Evolutionary conservation across 2,329 filamentous ascomycete species (phyloP), one percentile per base, ranked within the genome.

Genomic region (Aspergillus thermomutatus): DNA sequence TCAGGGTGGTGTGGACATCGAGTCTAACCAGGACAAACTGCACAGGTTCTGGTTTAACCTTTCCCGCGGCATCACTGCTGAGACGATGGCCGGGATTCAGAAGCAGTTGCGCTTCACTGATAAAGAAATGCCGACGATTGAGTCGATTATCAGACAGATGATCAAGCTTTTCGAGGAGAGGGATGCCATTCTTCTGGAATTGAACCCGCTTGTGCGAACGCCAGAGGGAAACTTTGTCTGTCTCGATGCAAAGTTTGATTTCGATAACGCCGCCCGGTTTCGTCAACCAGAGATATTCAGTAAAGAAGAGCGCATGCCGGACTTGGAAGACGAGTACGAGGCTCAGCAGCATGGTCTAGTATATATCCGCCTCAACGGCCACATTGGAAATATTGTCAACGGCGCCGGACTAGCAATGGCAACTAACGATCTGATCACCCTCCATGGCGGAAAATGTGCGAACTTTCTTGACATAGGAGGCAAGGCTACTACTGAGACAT

Each of bases 251-350:
- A 73, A 70, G 1, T 77, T 83, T 45, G 68, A 69, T 1, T 77
- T 83, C 23, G 82, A 84, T 62, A 75, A 83, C 43, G 76, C 78
- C 0, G 79, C 80, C 0, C 59, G 64, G 10, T 70, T 70, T n/a
- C 69, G 80, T 4, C 79, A 82, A 40, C 27, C 58, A 0, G 72
- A 72, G 0, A 46, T 80, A 0, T 81, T 80, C 53, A 55, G 57
- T 0, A 55, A 74, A 3, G 72, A 75, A 37, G 76, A 78, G 41
- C 60, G 61, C 1, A 52, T 58, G 0, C 65, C 72, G 1, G 76
- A 77, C 14, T 53, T 64, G 54, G 55, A 64, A 50, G 61, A 69
- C 28, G 69, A 72, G 40, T 56, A 64, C 25, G 61, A 67, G 23
- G 77, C 81, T 1, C 73, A 78, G 19, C 31, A 66, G 49, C 48